Base-by-base conservation (phyloP, 352 stramenopile genomes). In the Globisporangium spinosum region DNA sequence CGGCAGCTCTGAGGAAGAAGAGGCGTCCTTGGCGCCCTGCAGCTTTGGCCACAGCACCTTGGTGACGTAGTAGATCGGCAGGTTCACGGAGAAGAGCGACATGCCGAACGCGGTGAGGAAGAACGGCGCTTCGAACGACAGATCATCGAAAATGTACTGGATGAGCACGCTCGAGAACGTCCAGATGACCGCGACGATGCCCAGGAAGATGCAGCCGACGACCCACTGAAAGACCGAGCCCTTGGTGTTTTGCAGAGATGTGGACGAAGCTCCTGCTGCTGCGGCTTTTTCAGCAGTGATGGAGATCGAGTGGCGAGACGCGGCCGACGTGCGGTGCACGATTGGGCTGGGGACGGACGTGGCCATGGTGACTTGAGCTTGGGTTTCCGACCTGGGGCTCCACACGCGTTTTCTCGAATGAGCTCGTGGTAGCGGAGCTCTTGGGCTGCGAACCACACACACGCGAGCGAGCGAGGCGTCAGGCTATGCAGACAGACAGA, bases 131-230 rank as follows among this genome's bases (percentile, higher is more conserved):
- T 92, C 74, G 75, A 93, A 96, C 10, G 74, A 79, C 64, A 95
- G 64, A 70, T 95, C 87, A 57, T 89, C 76, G 77, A 93, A 94
- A 54, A 96, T 90, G 72, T 93, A 92, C 76, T 96, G 89, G 64
- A 94, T 83, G 34, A 95, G 66, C 20, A 96, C 86, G 58, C 83
- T 93, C 5, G 88, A 87, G 61, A 88, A 87, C 62, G 86, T 89
- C 85, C 85, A 93, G 67, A 93, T 91, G 43, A 90, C 62, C 32
- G 82, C 83, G 59, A 90, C 82, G 59, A 85, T 75, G 40, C 89
- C 69, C 49, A 93, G 72, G 67, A 88, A 93, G 64, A 81, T 49
- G 61, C 87, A 77, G 64, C 84, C 84, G 35, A 93, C 74, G 38
- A 77, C 62, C 83, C 78, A 93, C 47, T 84, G 75, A 65, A 82